These are phyloP conservation scores for Albizia julibrissin DNA, from an alignment of 306 rosid species.

Conservation along the genomic window DNA sequence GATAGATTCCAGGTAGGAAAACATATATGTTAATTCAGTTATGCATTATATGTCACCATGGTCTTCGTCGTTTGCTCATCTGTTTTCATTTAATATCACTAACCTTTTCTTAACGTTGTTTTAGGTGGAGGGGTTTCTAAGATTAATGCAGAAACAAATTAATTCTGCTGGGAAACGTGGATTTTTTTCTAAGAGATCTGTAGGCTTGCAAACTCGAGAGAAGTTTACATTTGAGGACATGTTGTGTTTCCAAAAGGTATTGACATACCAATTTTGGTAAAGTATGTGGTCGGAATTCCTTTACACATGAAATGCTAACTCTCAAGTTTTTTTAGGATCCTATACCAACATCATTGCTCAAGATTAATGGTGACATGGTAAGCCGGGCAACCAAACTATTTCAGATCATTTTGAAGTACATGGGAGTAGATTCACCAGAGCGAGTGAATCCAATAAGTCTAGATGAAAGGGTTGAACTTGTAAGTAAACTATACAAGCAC, in stretches of 20 bases:
- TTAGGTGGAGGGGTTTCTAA: slow-evolving; percentile 92
- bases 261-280: not conserved
- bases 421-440: slow-evolving; percentile 86
- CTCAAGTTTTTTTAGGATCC: slow-evolving; percentile 59
- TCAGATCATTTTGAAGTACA: slow-evolving; percentile 88
- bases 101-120: slow-evolving; percentile 12
- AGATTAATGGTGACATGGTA: slow-evolving; percentile 75
- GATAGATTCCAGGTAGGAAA: slow-evolving; percentile 79
- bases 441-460: slow-evolving; percentile 60
- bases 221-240: slow-evolving; percentile 89
- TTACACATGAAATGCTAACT: slow-evolving; percentile 18
- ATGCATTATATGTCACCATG: slow-evolving; percentile 13
- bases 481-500: slow-evolving; percentile 88
- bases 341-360: slow-evolving; percentile 85
- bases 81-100: slow-evolving; percentile 6
- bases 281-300: not conserved
- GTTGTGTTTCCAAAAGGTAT: slow-evolving; percentile 96
- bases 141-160: slow-evolving; percentile 91
- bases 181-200: slow-evolving; percentile 77
- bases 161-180: slow-evolving; percentile 97
- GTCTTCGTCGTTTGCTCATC: slow-evolving; percentile 12
- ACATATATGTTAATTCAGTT: not conserved
- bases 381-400: slow-evolving; percentile 85
- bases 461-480: slow-evolving; percentile 81
- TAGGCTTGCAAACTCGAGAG: slow-evolving; percentile 76